Base-by-base conservation (phyloP, 2,329 filamentous ascomycete species). In the Lachnellula arida region DNA sequence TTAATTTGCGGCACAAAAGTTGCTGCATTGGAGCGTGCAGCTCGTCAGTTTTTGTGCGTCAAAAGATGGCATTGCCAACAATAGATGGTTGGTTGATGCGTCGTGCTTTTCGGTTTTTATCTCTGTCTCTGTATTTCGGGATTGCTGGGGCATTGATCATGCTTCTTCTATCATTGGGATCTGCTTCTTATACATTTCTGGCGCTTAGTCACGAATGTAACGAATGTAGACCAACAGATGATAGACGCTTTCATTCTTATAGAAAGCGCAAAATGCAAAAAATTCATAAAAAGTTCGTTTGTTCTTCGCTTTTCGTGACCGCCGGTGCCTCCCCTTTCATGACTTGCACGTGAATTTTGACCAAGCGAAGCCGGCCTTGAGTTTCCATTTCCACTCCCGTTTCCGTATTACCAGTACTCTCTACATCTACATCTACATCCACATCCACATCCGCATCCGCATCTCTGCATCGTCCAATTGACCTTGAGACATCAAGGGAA, bases 1-100 rank as follows among this genome's bases (percentile, higher is more conserved):
- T 60, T 65, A 65, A 67, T 66, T 58, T 59, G 61, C 60, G 60
- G 62, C 63, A 68, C 57, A 70, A 69, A 69, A 69, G 64, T 68
- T 65, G 66, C 67, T 68, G 65, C 63, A 60, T 57, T 34, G 48
- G 58, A 54, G 54, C 28, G 46, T 61, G 59, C 57, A 60, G 63
- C 59, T 60, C 54, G 47, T 57, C 48, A 50, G 22, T 9, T 55
- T 66, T 65, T 65, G 61, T 65, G 64, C 62, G 62, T 59, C 64
- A 63, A 58, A 55, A 53, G 55, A 55, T 52, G 60, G 63, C 66
- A 68, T 64, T 63, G 46, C 65, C 61, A 60, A 64, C 61, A 61
- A 49, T 65, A 70, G 67, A 68, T 52, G 63, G 62, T 63, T 68
- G 62, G 66, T 60, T 53, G 63, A 66, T 69, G 62, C 64, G 56